Percentiles rank a stretch among this genome's conserved stretches.
phyloP scores from a whole-genome alignment of 495 filamentous ascomycete genomes.

The Staphylotrichum tortipilum region DNA sequence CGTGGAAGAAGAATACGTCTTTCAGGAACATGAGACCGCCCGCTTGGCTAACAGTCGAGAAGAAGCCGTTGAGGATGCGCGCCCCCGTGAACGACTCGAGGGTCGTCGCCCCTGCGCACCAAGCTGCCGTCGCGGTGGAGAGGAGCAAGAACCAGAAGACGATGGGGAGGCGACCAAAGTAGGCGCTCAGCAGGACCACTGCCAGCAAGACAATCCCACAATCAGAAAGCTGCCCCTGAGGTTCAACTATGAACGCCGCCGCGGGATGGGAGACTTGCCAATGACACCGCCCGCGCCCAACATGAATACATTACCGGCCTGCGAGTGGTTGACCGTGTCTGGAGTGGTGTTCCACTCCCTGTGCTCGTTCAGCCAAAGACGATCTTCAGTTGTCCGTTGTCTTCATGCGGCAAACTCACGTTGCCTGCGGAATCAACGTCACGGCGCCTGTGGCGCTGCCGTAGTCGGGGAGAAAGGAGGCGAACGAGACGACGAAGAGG shows the following conservation, averaged over 20 bases:
- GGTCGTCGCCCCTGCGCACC: constrained; percentile 45
- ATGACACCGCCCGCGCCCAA: constrained; percentile 48
- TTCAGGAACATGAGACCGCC: constrained; percentile 57
- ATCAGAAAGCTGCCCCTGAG: too few species aligned
- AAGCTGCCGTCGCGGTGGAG: constrained; percentile 40
- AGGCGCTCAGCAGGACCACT: constrained; percentile 47
- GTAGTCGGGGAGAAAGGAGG: constrained; percentile 51
- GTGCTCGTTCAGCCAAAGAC: background rate
- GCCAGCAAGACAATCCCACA: too few species aligned
- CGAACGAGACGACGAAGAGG: constrained; percentile 43
- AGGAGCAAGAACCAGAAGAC: constrained; percentile 50
- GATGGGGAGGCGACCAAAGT: constrained; percentile 52
- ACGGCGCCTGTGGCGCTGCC: constrained; percentile 48
- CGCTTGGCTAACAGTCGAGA: constrained; percentile 43
- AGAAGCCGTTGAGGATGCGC: constrained; percentile 55
- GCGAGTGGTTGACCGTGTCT: constrained; percentile 46
- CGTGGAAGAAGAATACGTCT: constrained; percentile 60
- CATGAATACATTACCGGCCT: constrained; percentile 53
- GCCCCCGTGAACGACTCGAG: constrained; percentile 52
- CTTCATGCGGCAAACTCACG: constrained; percentile 15
- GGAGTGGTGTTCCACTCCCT: constrained; percentile 40
- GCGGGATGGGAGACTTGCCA: too few species aligned
- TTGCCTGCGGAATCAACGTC: constrained; percentile 45
- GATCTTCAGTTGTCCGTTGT: background rate
- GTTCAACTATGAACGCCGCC: too few species aligned